Evolutionary conservation across 2,329 filamentous ascomycete genomes (phyloP).

Genomic region (Zarea fungicola): DNA sequence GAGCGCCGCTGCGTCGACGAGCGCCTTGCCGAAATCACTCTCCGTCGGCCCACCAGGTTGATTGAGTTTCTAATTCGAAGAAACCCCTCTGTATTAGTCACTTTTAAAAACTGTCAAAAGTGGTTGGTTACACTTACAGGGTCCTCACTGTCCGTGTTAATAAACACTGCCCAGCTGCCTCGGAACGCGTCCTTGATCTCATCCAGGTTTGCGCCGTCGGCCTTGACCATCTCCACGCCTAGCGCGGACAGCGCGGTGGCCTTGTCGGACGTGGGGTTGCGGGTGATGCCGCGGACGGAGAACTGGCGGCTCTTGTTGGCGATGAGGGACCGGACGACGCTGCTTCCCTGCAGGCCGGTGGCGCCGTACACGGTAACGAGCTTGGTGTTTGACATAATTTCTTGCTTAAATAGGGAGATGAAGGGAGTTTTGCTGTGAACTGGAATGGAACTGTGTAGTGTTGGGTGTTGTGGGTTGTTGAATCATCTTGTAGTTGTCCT

Average conservation of each 20-base stretch:
- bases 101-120: neutral
- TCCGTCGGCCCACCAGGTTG: conserved; percentile 25
- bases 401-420: too few relatives aligned
- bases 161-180: conserved; percentile 28
- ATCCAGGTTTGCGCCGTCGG: conserved; percentile 20
- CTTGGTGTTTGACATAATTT: conserved; percentile 25
- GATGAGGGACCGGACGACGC: conserved; percentile 26
- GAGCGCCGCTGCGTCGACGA: conserved; percentile 29
- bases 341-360: conserved; percentile 27
- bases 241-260: conserved; percentile 21
- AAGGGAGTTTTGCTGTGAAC: too few relatives aligned
- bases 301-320: conserved; percentile 24
- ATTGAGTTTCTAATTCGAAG: conserved; percentile 19
- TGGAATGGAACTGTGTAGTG: too few relatives aligned
- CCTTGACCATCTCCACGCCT: conserved; percentile 27
- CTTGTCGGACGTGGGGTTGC: conserved; percentile 24
- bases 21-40: conserved; percentile 28
- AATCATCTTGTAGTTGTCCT: too few relatives aligned
- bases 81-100: too few relatives aligned
- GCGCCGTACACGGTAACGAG: conserved; percentile 28
- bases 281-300: conserved; percentile 25
- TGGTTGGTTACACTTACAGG: conserved; percentile 17
- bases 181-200: conserved; percentile 21
- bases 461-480: too few relatives aligned
- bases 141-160: conserved; percentile 29